Evolutionary conservation across 2,329 filamentous ascomycete genomes (phyloP).

Genomic region (Remersonia thermophila): DNA sequence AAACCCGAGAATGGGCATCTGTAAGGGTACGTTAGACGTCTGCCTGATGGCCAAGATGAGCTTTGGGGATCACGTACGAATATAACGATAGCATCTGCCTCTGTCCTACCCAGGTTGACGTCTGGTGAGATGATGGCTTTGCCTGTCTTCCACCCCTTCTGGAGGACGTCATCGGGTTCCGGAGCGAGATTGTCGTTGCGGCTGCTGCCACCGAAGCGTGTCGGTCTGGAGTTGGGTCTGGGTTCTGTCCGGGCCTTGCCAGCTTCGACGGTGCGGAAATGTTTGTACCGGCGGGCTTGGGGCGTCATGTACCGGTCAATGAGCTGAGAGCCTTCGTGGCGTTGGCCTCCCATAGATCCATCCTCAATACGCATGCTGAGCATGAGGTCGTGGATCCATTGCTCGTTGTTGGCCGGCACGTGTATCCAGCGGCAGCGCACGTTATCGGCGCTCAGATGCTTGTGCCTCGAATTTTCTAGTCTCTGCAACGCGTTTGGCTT

Average conservation of each 20-base stretch:
- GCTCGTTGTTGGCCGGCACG: slow-evolving; percentile 8
- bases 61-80: slow-evolving; percentile 2
- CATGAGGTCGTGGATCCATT: slow-evolving; percentile 5
- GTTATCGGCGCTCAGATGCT: slow-evolving; percentile 3
- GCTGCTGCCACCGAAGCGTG: slow-evolving; percentile 1
- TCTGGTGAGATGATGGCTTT: neutral
- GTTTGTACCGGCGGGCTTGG: slow-evolving; percentile 6
- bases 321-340: slow-evolving; percentile 2
- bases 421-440: slow-evolving; percentile 8
- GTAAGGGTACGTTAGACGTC: neutral
- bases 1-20: slow-evolving; percentile 14
- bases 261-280: neutral
- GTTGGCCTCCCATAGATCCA: slow-evolving; percentile 1
- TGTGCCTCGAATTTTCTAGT: neutral
- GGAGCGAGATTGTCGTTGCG: slow-evolving; percentile 1
- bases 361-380: slow-evolving; percentile 6
- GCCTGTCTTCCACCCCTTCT: neutral
- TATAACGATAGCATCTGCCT: slow-evolving; percentile 6
- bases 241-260: neutral
- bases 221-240: neutral
- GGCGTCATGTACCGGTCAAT: slow-evolving; percentile 10
- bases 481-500: slow-evolving; percentile 1
- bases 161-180: slow-evolving; percentile 1
- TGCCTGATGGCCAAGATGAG: neutral
- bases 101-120: neutral